Conservation (phyloP, 108 stramenopile species). For the Cyclotella choctawhatcheeana region DNA sequence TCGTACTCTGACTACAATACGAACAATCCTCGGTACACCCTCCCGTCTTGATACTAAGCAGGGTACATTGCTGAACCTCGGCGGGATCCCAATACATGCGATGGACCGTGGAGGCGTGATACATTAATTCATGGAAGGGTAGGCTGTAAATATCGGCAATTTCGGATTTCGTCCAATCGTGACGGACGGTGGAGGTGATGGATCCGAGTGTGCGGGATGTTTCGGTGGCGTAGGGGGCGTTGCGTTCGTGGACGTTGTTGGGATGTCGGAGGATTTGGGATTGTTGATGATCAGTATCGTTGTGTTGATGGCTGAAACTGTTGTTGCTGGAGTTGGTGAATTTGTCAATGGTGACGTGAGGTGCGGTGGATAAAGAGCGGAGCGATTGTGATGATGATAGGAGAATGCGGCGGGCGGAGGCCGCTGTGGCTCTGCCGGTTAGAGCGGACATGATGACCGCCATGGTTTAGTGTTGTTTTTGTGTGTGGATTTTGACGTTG, state of each 20-base stretch:
- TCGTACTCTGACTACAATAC: conserved; percentile 95
- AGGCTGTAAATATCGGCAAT: conserved; percentile 89
- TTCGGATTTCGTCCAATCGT: conserved; percentile 94
- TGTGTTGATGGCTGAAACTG: background rate
- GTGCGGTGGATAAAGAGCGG: conserved; percentile 28
- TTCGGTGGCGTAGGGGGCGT: conserved; percentile 74
- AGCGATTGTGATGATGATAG: background rate
- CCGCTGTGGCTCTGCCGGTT: too few species aligned
- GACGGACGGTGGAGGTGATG: conserved; percentile 52
- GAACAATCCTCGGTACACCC: conserved; percentile 98
- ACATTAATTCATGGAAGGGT: conserved; percentile 97
- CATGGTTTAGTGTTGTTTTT: too few species aligned
- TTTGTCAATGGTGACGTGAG: conserved; percentile 39
- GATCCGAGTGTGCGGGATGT: conserved; percentile 65
- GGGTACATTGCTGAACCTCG: conserved; percentile 97
- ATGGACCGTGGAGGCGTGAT: conserved; percentile 92
- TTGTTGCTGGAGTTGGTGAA: conserved; percentile 16
- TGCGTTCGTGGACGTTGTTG: conserved; percentile 79
- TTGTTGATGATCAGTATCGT: background rate
- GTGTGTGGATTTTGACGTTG: too few species aligned
- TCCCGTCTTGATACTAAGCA: conserved; percentile 97
- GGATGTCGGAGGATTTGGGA: conserved; percentile 45
- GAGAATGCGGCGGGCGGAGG: too few species aligned
- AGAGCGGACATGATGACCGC: too few species aligned
- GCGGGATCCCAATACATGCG: conserved; percentile 97